Evolutionary conservation across 257 asterid species (phyloP), one percentile per base, ranked within the genome.

Genomic region (Fraxinus excelsior): DNA sequence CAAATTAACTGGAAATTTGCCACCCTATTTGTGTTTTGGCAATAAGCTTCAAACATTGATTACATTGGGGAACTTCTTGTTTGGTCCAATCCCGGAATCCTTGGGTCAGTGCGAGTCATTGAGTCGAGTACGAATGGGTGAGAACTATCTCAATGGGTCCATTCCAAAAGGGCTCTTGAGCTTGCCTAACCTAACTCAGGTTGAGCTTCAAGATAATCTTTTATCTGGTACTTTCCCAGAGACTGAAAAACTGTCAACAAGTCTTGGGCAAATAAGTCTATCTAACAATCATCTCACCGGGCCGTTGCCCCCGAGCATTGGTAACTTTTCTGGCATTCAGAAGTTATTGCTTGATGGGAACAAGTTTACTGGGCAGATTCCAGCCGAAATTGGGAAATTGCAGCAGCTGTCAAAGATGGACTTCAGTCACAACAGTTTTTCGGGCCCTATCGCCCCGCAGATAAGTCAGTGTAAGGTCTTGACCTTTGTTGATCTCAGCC

Each of bases 361-460:
- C 84, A 88, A 81, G 79, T 95, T 95, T 67, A 79, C 98, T 3
- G 99, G 98, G 53, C 77, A 70, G 51, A 87, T 95, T 78, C 99
- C 98, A 0, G 85, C 92, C 3, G 96, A 90, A 73, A 87, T 95
- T 0, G 99, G 99, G 67, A 88, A 86, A 79, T 75, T 95, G 73
- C 98, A 91, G 92, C 98, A 95, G 89, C 81, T 95, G 16, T 95
- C 99, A 0, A 93, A 95, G 91, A 75, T 95, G 75, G 99, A 95
- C 85, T 88, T 95, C 80, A 95, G 98, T 81, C 90, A 86, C 84
- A 95, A 95, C 74, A 85, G 75, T 5, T 84, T 95, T 40, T 75
- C 94, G 0, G 99, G 99, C 37, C 76, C 87, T 67, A 83, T 95
- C 67, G 90, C 96, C 0, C 91, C 91, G 3, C 97, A 91, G 77